These are phyloP conservation scores for Tetrapisispora iriomotensis DNA, from an alignment of 805 yeast genomes.

Conservation along the genomic window DNA sequence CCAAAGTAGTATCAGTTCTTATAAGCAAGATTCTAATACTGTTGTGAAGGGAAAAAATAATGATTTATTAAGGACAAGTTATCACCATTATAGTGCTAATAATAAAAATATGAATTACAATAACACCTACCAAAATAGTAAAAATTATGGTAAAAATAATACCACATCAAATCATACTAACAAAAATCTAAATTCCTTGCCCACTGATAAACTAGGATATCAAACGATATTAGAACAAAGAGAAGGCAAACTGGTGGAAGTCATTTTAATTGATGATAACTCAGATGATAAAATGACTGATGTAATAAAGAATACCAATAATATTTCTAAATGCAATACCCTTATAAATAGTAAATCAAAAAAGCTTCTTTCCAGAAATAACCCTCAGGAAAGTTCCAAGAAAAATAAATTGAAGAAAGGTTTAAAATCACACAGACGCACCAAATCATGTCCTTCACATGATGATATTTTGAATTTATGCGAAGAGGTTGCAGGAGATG, in stretches of 20 bases:
- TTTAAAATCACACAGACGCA: conserved; percentile 1
- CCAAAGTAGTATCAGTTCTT: conserved; percentile 13
- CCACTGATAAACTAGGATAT: no score
- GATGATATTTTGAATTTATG: conserved; percentile 18
- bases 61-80: not conserved
- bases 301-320: no score
- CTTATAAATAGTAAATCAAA: no score
- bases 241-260: conserved; percentile 19
- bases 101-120: not conserved
- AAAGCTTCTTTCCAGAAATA: not conserved
- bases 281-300: not conserved
- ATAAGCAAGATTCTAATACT: not conserved
- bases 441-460: conserved; percentile 2
- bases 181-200: not conserved
- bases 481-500: conserved; percentile 22
- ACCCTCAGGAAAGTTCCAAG: not conserved
- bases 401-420: not conserved
- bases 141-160: no score
- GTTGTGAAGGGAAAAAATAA: not conserved
- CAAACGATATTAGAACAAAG: conserved; percentile 10
- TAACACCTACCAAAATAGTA: not conserved
- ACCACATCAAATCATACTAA: not conserved
- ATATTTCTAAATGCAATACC: not conserved
- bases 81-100: no score
- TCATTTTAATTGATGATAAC: conserved; percentile 20